Evolutionary conservation across 768 basidiomycete species (phyloP).

Genomic region (Podaxis sp.): DNA sequence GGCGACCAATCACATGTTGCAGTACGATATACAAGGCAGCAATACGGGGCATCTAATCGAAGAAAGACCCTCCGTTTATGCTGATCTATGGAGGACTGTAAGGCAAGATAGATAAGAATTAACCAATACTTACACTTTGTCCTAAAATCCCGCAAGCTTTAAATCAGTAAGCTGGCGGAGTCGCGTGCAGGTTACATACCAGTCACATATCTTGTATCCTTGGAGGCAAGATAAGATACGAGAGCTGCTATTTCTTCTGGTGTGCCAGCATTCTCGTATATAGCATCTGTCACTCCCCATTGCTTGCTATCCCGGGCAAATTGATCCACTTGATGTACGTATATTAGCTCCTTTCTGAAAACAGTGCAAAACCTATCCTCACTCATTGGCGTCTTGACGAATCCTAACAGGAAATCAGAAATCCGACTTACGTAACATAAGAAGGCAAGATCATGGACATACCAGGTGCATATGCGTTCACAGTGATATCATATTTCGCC

Average conservation of each 20-base stretch:
- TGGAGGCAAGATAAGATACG: slow-evolving; percentile 24
- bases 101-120: neutral
- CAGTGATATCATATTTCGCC: slow-evolving; percentile 37
- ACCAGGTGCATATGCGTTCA: slow-evolving; percentile 43
- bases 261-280: slow-evolving; percentile 7
- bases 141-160: neutral
- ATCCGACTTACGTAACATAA: neutral
- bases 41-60: neutral
- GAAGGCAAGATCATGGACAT: neutral
- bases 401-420: neutral
- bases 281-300: slow-evolving; percentile 25
- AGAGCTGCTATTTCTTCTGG: slow-evolving; percentile 20
- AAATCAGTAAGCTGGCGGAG: neutral
- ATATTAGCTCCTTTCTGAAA: neutral
- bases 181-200: slow-evolving; percentile 10
- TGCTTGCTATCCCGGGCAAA: slow-evolving; percentile 26
- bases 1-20: neutral
- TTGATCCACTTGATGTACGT: slow-evolving; percentile 2
- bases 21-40: neutral
- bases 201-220: slow-evolving; percentile 21
- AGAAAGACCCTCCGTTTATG: slow-evolving; percentile 10
- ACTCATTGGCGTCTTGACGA: slow-evolving; percentile 29
- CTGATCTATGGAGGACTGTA: neutral
- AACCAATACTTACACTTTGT: slow-evolving; percentile 1
- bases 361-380: slow-evolving; percentile 14